Base-by-base conservation (phyloP, 306 rosid genomes). In the Casuarina cunninghamiana region DNA sequence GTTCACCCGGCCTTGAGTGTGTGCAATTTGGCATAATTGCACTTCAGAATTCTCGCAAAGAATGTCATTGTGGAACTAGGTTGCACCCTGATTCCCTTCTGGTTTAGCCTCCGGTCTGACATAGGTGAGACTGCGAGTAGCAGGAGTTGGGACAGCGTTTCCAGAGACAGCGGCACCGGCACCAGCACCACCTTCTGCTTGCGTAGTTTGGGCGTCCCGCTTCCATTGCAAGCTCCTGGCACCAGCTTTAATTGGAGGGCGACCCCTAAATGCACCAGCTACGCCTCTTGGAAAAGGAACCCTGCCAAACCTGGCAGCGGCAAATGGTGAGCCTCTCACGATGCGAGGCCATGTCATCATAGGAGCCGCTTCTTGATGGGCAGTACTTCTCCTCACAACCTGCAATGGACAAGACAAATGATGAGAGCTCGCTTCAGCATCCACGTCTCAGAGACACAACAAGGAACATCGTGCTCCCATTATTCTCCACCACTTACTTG, bases 161-260 rank as follows among this genome's bases (percentile, higher is more conserved):
- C 83, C 75, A 68, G 78, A 80, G 55, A 68, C 73, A 35, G 89
- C 82, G 45, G 89, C 74, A 66, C 32, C 32, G 32, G 32, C 32
- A 26, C 86, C 87, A 67, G 32, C 32, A 26, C 86, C 87, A 67
- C 74, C 80, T 62, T 86, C 97, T 35, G 90, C 75, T 12, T 74
- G 71, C 69, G 73, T 76, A 44, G 86, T 83, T 89, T 82, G 96
- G 57, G 90, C 80, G 76, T 90, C 97, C 44, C 99, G 87, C 90
- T 91, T 95, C 97, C 99, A 95, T 68, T 92, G 98, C 89, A 91
- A 19, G 91, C 97, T 95, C 86, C 97, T 87, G 26, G 93, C 91
- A 48, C 93, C 93, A 60, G 86, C 86, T 82, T 86, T 94, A 19
- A 88, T 76, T 2, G 89, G 89, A 44, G 88, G 85, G 6, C 96